These are phyloP conservation scores for Trichoderma gamsii DNA, from an alignment of 495 filamentous ascomycete species.

Conservation along the genomic window DNA sequence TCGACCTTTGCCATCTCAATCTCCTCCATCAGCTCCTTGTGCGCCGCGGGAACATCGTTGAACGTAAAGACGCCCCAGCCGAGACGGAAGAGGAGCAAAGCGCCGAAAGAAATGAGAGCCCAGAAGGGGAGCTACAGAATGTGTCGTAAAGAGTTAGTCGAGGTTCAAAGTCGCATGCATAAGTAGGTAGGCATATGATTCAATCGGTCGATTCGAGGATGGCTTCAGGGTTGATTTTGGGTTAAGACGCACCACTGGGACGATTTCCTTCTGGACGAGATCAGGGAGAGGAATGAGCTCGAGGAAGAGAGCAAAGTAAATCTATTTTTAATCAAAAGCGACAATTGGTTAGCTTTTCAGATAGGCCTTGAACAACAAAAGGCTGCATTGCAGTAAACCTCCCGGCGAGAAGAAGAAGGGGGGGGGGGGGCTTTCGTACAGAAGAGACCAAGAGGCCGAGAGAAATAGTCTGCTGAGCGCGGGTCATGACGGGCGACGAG, in stretches of 20 bases:
- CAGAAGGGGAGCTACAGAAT: slow-evolving; percentile 75
- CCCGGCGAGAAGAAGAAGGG: slow-evolving; percentile 5
- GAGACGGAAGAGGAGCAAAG: slow-evolving; percentile 86
- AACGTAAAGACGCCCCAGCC: slow-evolving; percentile 91
- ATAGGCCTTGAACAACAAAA: too few species aligned
- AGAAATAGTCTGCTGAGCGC: slow-evolving; percentile 88
- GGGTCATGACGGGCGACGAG: slow-evolving; percentile 60
- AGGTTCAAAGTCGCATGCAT: not conserved
- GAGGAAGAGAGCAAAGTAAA: slow-evolving; percentile 83
- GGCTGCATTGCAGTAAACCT: not conserved
- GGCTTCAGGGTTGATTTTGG: slow-evolving; percentile 7
- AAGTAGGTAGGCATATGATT: not conserved
- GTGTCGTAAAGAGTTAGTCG: not conserved
- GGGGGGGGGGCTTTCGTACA: slow-evolving; percentile 39
- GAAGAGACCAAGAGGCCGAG: slow-evolving; percentile 80
- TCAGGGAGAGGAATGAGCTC: slow-evolving; percentile 77
- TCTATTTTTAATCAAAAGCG: slow-evolving; percentile 36
- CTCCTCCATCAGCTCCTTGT: slow-evolving; percentile 80
- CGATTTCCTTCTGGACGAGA: slow-evolving; percentile 62
- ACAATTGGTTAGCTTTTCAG: slow-evolving; percentile 8
- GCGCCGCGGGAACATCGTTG: slow-evolving; percentile 88
- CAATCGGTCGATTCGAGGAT: not conserved
- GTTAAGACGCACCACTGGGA: slow-evolving; percentile 55
- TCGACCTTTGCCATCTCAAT: slow-evolving; percentile 65
- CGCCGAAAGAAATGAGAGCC: slow-evolving; percentile 83